A percentile compares a stretch with the other conserved stretches of the same genome.
Evolutionary conservation across 352 stramenopile genomes (phyloP).

Genomic region (Pythium aquatile): DNA sequence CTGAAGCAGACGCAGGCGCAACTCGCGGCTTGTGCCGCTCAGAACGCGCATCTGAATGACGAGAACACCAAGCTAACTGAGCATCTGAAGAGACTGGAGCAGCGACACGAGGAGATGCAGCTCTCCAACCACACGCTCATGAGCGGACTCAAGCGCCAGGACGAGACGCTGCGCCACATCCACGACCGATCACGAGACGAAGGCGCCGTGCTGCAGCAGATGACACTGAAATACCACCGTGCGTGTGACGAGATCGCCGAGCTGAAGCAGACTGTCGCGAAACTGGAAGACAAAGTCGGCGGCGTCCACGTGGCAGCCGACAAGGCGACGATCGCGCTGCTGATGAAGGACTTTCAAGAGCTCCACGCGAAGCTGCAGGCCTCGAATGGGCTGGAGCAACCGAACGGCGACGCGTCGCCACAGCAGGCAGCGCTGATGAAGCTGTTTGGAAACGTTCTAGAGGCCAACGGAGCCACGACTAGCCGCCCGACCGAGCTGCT

Average conservation of each 20-base stretch:
- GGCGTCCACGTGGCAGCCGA: constrained; percentile 63
- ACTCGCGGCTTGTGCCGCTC: constrained; percentile 47
- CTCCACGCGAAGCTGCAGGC: constrained; percentile 28
- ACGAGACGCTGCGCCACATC: constrained; percentile 64
- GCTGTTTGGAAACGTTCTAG: constrained; percentile 34
- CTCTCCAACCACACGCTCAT: constrained; percentile 53
- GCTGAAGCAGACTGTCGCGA: constrained; percentile 62
- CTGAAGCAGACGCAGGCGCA: constrained; percentile 57
- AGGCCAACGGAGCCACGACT: constrained; percentile 30
- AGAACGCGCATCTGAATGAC: constrained; percentile 36
- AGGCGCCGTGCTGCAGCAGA: constrained; percentile 41
- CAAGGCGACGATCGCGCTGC: constrained; percentile 58
- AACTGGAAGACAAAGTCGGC: constrained; percentile 68
- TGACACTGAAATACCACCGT: constrained; percentile 63
- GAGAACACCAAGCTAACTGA: constrained; percentile 31
- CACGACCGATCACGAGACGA: constrained; percentile 60
- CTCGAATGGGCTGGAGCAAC: background rate
- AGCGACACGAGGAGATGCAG: constrained; percentile 43
- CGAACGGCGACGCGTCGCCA: background rate
- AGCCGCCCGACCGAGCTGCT: constrained; percentile 35
- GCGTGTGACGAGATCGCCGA: constrained; percentile 72
- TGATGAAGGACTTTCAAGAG: constrained; percentile 60
- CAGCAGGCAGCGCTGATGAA: constrained; percentile 27
- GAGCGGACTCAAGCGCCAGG: constrained; percentile 68
- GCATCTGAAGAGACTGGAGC: constrained; percentile 30